Evolutionary conservation across 148 eudicot species (phyloP), one percentile per base, ranked within the genome.

Genomic region (Talinum fruticosum): DNA sequence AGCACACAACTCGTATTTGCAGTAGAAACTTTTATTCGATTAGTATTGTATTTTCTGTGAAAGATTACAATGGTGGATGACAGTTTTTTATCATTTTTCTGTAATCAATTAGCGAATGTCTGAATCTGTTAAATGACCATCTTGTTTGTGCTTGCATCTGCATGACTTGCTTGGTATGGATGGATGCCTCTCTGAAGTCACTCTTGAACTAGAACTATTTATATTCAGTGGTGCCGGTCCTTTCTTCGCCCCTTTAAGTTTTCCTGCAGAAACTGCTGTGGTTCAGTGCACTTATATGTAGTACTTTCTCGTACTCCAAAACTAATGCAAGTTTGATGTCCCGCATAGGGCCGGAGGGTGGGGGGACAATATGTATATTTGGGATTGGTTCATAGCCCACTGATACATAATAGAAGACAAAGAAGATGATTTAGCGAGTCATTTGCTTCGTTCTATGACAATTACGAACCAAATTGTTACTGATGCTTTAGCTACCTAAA

Each of bases 201-300:
- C 53, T 69, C 80, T 83, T 26, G 80, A 18, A 75, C 44, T 69
- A 19, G 74, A 84, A 23, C 77, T 37, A 71, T 72, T 68, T 4
- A 85, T 61, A 47, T 62, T 79, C 35, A 75, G 29, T 21, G 57
- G 45, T 10, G 88, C 74, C 62, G 84, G 44, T 47, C 66, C 81
- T 67, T 75, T 79, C 71, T 75, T 57, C 66, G 84, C 80, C 69
- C 73, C 67, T 77, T 67, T 76, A 4, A 75, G 78, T 78, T 76
- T 66, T 34, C 77, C 86, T 82, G 71, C 79, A 69, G 5, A 29
- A 69, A 26, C 47, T 62, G 35, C 35, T 45, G 32, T 68, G 28
- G 21, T 69, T 75, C 66, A 71, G 49, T 71, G 15, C 29, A 59
- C 64, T n/a, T 59, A n/a, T 59, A 23, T n/a, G 28, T n/a, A 59